These are phyloP conservation scores for Comarum palustre DNA, from an alignment of 306 rosid species.

Conservation along the genomic window DNA sequence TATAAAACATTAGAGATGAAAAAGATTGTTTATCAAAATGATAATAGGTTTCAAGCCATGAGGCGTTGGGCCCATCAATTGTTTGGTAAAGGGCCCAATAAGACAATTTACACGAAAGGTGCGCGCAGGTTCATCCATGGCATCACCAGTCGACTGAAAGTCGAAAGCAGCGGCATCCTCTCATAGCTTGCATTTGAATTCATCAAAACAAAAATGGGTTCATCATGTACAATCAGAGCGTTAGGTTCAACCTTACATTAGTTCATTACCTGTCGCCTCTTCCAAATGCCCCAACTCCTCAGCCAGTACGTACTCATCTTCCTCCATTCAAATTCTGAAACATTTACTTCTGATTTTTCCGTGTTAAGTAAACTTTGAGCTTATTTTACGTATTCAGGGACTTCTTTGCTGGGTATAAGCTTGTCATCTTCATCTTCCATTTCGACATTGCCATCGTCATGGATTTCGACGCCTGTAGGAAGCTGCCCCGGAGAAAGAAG, in stretches of 20 bases:
- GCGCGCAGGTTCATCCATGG: not conserved
- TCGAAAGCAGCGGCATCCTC: not conserved
- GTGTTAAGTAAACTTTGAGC: slow-evolving; percentile 16
- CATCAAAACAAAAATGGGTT: slow-evolving; percentile 20
- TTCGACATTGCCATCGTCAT: slow-evolving; percentile 23
- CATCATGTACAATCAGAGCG: slow-evolving; percentile 39
- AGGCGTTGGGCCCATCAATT: not conserved
- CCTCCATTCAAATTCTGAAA: slow-evolving; percentile 1
- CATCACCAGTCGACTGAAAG: not conserved
- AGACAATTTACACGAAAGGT: not conserved
- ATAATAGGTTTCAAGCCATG: too few species aligned
- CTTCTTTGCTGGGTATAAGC: slow-evolving; percentile 24
- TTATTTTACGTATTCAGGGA: slow-evolving; percentile 44
- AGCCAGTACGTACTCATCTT: not conserved
- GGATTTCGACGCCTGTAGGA: slow-evolving; percentile 12
- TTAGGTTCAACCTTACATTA: slow-evolving; percentile 43
- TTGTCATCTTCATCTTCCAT: slow-evolving; percentile 34
- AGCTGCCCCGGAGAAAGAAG: slow-evolving; percentile 36
- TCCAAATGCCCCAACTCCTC: slow-evolving; percentile 34
- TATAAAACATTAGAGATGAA: too few species aligned
- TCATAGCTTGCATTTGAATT: not conserved
- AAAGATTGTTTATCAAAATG: too few species aligned
- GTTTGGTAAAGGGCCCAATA: not conserved
- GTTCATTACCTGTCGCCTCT: slow-evolving; percentile 33
- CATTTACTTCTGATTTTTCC: not conserved